Conservation (phyloP, 768 basidiomycete genomes). For the Lactarius pseudohatsudake region DNA sequence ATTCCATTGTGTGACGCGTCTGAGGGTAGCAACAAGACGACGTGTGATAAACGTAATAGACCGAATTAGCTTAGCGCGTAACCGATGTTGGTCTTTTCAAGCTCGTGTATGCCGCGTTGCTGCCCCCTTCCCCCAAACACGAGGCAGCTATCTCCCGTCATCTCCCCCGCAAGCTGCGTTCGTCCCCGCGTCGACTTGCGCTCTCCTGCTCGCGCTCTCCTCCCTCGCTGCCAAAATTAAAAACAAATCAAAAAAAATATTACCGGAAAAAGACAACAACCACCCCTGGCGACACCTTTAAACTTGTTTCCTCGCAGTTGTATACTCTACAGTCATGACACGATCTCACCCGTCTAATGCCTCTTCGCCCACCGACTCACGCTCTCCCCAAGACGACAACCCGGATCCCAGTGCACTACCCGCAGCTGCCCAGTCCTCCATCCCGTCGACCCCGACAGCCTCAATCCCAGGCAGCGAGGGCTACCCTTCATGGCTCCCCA, state of each 20-base stretch:
- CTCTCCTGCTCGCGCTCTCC: slow-evolving; percentile 1
- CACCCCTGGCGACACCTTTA: background rate
- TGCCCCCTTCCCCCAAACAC: slow-evolving; percentile 6
- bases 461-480: slow-evolving; percentile 43
- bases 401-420: background rate
- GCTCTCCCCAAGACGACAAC: background rate
- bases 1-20: no score
- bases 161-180: background rate
- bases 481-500: slow-evolving; percentile 85
- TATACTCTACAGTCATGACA: slow-evolving; percentile 21
- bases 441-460: slow-evolving; percentile 1
- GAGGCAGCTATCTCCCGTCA: slow-evolving; percentile 15
- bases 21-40: no score
- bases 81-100: background rate
- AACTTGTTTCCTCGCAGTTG: background rate
- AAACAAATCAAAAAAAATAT: slow-evolving; percentile 1
- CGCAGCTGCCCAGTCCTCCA: background rate
- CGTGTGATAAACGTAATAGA: background rate
- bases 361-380: slow-evolving; percentile 8
- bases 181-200: background rate
- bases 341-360: slow-evolving; percentile 21
- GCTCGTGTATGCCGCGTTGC: slow-evolving; percentile 8
- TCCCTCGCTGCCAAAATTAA: slow-evolving; percentile 8
- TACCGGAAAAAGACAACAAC: background rate
- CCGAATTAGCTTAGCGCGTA: slow-evolving; percentile 8